Evolutionary conservation across 495 filamentous ascomycete species (phyloP), one percentile per base, ranked within the genome.

Genomic region (Aspergillus panamensis): DNA sequence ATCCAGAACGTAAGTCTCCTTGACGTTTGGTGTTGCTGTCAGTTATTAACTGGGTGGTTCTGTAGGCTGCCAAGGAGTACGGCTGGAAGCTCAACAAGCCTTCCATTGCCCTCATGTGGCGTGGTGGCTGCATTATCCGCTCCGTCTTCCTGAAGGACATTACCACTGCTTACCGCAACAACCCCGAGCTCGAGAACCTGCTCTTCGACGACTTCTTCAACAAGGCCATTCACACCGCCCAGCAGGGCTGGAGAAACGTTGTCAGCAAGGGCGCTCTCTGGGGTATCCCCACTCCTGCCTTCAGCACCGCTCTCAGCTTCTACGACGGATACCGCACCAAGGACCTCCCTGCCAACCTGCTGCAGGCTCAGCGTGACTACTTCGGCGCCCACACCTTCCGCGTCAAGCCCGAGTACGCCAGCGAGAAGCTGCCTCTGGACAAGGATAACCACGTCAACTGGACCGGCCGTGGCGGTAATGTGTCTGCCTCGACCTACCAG

Each of bases 91-190:
- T 98, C 54, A 97, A 98, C 86, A 98, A 97, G 86, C 94, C 94
- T 56, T 96, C 96, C 60, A 98, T 98, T 70, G 94, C 94, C 61
- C 86, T 98, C 71, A 98, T 98, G 94, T 98, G 94, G 94, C 91
- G 94, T 74, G 94, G 94, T 77, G 94, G 94, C 58, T 98, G 94
- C 86, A 98, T 98, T 72, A 98, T 98, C 79, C 94, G 94, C 76
- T 97, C 95, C 61, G 94, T 98, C 71, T 98, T 98, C 91, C 80
- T 98, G 59, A 97, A 97, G 83, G 92, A 98, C 73, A 98, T 98
- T 79, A 98, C 95, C 61, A 86, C 86, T 55, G 94, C 94, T 47
- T 98, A 97, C 84, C 92, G 94, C 76, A 85, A 83, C 48, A 85
- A 97, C 81, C 89, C 92, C 49, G 90, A 98, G 57, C 87, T 98